A percentile compares a stretch with the other conserved stretches of the same genome.
Evolutionary conservation across 371 early-diverging fungal species (phyloP).

Genomic region (Chytridiales sp.): DNA sequence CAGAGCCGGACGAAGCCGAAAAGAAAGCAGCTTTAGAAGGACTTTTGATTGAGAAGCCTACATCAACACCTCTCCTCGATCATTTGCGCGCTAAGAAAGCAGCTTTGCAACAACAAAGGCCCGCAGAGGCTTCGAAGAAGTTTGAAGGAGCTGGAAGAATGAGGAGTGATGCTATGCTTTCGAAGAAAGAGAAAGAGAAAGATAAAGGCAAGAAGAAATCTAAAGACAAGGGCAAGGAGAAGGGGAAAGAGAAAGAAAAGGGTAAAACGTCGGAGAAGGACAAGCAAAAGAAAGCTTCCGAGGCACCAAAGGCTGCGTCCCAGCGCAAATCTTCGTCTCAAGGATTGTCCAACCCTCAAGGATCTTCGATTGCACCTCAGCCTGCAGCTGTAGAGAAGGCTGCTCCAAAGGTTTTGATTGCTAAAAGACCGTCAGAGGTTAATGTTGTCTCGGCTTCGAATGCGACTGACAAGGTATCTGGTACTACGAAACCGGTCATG

Average conservation of each 20-base stretch:
- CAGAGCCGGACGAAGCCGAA: conserved; percentile 17
- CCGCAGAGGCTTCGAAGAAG: conserved; percentile 7
- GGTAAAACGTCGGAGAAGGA: background rate
- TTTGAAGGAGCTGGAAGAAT: conserved; percentile 29
- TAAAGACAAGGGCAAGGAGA: background rate
- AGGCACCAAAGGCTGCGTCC: conserved; percentile 8
- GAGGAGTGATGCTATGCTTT: background rate
- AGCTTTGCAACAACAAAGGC: conserved; percentile 43
- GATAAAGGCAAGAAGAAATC: background rate
- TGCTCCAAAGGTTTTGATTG: background rate
- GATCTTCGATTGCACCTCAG: background rate
- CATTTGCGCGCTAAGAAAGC: conserved; percentile 77
- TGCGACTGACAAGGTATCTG: too few species aligned
- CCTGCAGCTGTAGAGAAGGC: conserved; percentile 2
- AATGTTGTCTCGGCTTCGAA: background rate
- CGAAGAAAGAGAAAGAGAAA: background rate
- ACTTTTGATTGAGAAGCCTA: conserved; percentile 21
- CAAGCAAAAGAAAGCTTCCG: background rate
- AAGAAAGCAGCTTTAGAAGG: background rate
- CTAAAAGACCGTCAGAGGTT: background rate
- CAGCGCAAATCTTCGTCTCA: too few species aligned
- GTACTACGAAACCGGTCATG: conserved; percentile 5
- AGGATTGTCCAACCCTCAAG: too few species aligned
- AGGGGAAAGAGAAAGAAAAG: background rate
- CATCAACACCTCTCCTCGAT: conserved; percentile 73